Conservation (phyloP, 208 protist species). For the Wallacemonas sp. region DNA sequence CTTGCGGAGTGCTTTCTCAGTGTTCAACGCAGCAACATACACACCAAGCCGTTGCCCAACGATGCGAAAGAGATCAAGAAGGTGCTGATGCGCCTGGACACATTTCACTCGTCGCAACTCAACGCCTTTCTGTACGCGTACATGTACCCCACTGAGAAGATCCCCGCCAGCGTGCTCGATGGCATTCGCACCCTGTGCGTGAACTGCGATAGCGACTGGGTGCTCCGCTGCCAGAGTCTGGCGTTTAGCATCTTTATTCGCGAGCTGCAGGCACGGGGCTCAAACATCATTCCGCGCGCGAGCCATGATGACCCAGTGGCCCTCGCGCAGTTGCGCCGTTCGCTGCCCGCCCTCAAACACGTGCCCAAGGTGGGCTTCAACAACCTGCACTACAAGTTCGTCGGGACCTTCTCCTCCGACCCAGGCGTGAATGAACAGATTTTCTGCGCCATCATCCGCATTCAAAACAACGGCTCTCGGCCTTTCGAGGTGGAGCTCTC, state of each 20-base stretch:
- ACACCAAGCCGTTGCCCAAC: slow-evolving; percentile 56
- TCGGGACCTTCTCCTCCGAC: slow-evolving; percentile 32
- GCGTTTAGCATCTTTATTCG: slow-evolving; percentile 55
- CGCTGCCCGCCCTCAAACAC: slow-evolving; percentile 49
- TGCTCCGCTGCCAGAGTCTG: slow-evolving; percentile 60
- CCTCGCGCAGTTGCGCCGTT: slow-evolving; percentile 56
- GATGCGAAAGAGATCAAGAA: slow-evolving; percentile 66
- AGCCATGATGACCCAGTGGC: slow-evolving; percentile 65
- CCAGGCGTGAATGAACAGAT: slow-evolving; percentile 21
- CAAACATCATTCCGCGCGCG: slow-evolving; percentile 37
- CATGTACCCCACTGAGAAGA: slow-evolving; percentile 52
- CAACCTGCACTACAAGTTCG: slow-evolving; percentile 55
- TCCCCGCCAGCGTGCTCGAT: slow-evolving; percentile 51
- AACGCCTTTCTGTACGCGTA: slow-evolving; percentile 74
- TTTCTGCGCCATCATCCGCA: slow-evolving; percentile 41
- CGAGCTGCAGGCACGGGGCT: slow-evolving; percentile 57
- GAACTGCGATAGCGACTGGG: slow-evolving; percentile 60
- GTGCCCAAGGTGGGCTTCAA: slow-evolving; percentile 55
- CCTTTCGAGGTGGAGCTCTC: slow-evolving; percentile 43
- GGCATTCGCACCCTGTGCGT: slow-evolving; percentile 56
- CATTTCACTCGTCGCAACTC: slow-evolving; percentile 66
- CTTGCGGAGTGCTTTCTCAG: slow-evolving; percentile 58
- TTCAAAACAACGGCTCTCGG: slow-evolving; percentile 61
- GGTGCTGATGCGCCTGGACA: slow-evolving; percentile 41
- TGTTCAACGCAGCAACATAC: slow-evolving; percentile 57